Evolutionary conservation across 2,329 filamentous ascomycete species (phyloP).

Genomic region (Ophiosphaerella korrae): DNA sequence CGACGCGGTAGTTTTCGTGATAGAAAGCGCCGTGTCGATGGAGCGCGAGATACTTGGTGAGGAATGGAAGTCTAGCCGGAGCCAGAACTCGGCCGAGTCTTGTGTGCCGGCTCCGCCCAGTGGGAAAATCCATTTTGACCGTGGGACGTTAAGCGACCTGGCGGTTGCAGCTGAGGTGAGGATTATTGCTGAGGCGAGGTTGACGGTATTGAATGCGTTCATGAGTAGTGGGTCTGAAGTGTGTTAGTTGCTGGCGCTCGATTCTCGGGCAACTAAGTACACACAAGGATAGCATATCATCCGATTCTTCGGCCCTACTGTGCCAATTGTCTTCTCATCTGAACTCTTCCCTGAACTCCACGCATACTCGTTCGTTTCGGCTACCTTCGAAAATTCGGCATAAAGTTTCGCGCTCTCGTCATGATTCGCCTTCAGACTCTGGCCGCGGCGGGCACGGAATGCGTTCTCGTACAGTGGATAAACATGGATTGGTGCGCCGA

Average conservation of each 20-base stretch:
- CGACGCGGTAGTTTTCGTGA: constrained; percentile 53
- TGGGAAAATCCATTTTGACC: constrained; percentile 66
- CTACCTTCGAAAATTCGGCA: constrained; percentile 63
- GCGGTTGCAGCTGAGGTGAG: constrained; percentile 64
- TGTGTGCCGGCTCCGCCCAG: constrained; percentile 67
- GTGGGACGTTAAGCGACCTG: constrained; percentile 58
- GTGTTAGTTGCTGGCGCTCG: not conserved
- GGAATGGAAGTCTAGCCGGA: constrained; percentile 62
- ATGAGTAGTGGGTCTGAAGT: constrained; percentile 66
- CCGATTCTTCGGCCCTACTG: constrained; percentile 61
- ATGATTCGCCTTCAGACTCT: constrained; percentile 62
- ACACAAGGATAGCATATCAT: constrained; percentile 72
- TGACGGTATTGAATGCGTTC: constrained; percentile 74
- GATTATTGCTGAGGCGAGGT: constrained; percentile 65
- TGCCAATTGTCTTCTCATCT: constrained; percentile 59
- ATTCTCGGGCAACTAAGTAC: constrained; percentile 23
- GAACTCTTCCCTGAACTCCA: constrained; percentile 62
- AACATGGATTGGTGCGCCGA: constrained; percentile 68
- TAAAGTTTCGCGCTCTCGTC: constrained; percentile 65
- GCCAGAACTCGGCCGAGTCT: constrained; percentile 67
- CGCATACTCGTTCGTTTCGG: constrained; percentile 58
- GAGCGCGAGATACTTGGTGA: constrained; percentile 64
- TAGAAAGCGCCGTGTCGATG: constrained; percentile 58
- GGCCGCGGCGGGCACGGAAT: constrained; percentile 61
- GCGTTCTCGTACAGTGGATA: constrained; percentile 72